Base-by-base conservation (phyloP, 2,329 filamentous ascomycete genomes). In the Cladosporium sp. region DNA sequence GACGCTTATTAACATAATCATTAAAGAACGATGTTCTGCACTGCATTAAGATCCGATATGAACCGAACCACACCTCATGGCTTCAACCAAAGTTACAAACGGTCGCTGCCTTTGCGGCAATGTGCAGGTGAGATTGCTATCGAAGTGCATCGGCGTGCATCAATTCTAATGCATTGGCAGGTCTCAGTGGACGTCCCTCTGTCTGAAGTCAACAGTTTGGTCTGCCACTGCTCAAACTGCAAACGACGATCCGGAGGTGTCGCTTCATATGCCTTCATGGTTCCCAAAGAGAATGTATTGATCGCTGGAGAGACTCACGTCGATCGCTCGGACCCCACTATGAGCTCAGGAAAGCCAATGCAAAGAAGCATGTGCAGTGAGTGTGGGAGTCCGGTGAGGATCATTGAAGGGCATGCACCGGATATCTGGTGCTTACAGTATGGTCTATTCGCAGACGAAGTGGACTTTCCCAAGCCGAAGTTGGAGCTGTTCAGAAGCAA, bases 341-440 rank as follows among this genome's bases (percentile, higher is more conserved):
- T 68, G 14, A 66, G 67, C n/a, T 65, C 57, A 7, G 69, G 68
- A 21, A 70, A 69, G 54, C 68, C 69, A 1, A 70, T 71, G 65
- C 59, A 66, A 5, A 67, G 69, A 41, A 67, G 65, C 18, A 67
- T 70, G 64, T 71, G 68, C 34, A 59, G 64, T 4, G 49, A 59
- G 5, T 70, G 69, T 32, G 69, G 69, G 4, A 70, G 67, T 12
- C 68, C 69, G 2, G 67, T 71, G n/a, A 58, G 65, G 11, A 70
- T 70, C 8, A 69, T 70, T 5, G 68, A 71, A 54, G 69, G 65
- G 0, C 38, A 47, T 18, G 62, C 60, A 21, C 69, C 69, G 7
- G 68, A 68, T 21, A 44, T 34, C 1, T 67, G 68, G 58, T 70
- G 69, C 44, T 58, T 71, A 66, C 68, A 71, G 65, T 71, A 70